Evolutionary conservation across 257 asterid genomes (phyloP).

Genomic region (Salvia hispanica): DNA sequence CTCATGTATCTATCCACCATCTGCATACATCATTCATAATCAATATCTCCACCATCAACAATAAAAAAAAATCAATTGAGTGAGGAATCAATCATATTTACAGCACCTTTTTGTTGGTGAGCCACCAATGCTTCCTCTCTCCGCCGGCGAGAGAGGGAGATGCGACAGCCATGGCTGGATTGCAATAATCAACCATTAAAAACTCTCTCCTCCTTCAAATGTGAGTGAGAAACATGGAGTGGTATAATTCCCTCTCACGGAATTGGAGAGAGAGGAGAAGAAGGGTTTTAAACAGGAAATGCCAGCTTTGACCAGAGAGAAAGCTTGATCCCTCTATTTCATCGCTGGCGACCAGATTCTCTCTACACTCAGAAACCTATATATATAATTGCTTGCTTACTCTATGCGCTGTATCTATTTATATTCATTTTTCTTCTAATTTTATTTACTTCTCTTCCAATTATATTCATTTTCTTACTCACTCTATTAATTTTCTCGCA

Average conservation of each 20-base stretch:
- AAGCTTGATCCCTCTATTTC: conserved; percentile 51
- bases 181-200: conserved; percentile 45
- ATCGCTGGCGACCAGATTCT: conserved; percentile 79
- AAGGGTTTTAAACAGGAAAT: conserved; percentile 42
- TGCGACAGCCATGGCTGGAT: conserved; percentile 62
- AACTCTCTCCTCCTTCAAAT: conserved; percentile 11
- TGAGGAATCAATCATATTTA: not conserved
- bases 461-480: not conserved
- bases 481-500: no score
- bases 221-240: not conserved
- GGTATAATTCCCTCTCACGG: conserved; percentile 17
- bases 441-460: no score
- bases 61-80: not conserved
- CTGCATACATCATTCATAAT: conserved; percentile 42
- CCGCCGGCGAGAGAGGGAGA: conserved; percentile 51
- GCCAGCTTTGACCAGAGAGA: conserved; percentile 77
- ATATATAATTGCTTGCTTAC: conserved; percentile 6
- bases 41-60: not conserved
- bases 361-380: conserved; percentile 24
- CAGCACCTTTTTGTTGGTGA: conserved; percentile 71
- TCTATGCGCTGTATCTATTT: conserved; percentile 24
- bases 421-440: not conserved
- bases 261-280: conserved; percentile 26
- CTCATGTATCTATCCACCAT: conserved; percentile 77
- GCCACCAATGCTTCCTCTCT: conserved; percentile 96